Conservation (phyloP, 1,284 basidiomycete genomes). For the Meripilus lineatus region DNA sequence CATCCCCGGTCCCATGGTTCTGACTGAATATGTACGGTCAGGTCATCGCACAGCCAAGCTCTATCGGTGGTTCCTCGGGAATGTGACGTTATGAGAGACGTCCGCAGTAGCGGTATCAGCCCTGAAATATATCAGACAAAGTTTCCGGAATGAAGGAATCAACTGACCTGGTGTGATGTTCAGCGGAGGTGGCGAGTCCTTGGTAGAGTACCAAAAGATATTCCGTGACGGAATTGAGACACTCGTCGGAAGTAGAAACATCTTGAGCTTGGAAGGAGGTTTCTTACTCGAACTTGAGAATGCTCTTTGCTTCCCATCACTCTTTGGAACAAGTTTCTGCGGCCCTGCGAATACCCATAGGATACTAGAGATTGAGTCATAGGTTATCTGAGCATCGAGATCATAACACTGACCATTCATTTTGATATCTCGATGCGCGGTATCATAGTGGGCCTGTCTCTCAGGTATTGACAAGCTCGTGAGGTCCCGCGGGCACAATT, state of each 20-base stretch:
- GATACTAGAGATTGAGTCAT: background rate
- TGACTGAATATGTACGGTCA: slow-evolving; percentile 54
- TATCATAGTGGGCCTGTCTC: background rate
- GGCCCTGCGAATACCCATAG: background rate
- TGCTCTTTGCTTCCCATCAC: no score
- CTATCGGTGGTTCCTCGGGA: slow-evolving; percentile 45
- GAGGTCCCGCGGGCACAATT: background rate
- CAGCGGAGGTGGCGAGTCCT: slow-evolving; percentile 44
- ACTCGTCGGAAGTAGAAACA: background rate
- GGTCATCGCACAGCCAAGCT: slow-evolving; percentile 63
- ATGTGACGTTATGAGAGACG: slow-evolving; percentile 49
- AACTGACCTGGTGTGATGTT: slow-evolving; percentile 69
- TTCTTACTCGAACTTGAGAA: no score
- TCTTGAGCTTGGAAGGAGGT: no score
- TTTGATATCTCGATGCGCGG: background rate
- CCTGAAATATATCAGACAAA: slow-evolving; percentile 36
- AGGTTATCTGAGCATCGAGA: background rate
- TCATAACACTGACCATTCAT: background rate
- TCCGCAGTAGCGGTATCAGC: slow-evolving; percentile 60
- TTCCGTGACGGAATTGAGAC: background rate
- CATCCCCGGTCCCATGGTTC: slow-evolving; percentile 58
- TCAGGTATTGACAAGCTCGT: background rate
- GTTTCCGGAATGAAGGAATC: background rate
- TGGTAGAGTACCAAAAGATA: slow-evolving; percentile 57
- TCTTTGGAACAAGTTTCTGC: no score